phyloP scores from a whole-genome alignment of 1,284 basidiomycete genomes.

The Ustilago loliicola region DNA sequence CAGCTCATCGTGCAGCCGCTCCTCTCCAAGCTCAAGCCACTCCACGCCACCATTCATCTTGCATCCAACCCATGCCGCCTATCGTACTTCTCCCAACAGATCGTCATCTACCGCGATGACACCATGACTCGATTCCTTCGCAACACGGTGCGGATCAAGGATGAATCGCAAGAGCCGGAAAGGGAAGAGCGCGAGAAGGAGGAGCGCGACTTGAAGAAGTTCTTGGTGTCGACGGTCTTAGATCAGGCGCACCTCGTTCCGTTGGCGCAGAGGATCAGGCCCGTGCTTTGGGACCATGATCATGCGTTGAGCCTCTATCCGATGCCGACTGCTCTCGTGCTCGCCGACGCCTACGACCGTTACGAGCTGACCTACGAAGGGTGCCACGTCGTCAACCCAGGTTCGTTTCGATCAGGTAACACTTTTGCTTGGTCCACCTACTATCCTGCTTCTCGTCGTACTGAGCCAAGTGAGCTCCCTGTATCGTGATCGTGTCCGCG shows the following conservation, averaged over 20 bases:
- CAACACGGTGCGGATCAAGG: slow-evolving; percentile 74
- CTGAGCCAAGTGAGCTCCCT: slow-evolving; percentile 57
- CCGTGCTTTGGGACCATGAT: slow-evolving; percentile 90
- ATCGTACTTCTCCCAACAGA: slow-evolving; percentile 94
- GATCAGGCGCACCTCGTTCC: slow-evolving; percentile 80
- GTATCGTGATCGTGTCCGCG: not conserved
- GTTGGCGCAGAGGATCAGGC: slow-evolving; percentile 81
- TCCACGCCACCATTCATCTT: slow-evolving; percentile 73
- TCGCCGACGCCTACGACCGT: slow-evolving; percentile 96
- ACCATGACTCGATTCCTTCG: slow-evolving; percentile 93
- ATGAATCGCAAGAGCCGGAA: slow-evolving; percentile 51
- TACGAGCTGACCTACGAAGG: slow-evolving; percentile 97
- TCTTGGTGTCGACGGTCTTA: slow-evolving; percentile 68
- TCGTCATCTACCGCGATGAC: slow-evolving; percentile 93
- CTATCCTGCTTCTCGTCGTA: slow-evolving; percentile 67
- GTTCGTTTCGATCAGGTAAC: slow-evolving; percentile 71
- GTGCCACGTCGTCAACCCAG: slow-evolving; percentile 98
- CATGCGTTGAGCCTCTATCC: slow-evolving; percentile 94
- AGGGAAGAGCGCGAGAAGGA: slow-evolving; percentile 59
- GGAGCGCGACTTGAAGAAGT: slow-evolving; percentile 47
- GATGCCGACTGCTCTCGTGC: slow-evolving; percentile 90
- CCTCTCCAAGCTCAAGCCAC: slow-evolving; percentile 31
- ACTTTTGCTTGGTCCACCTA: slow-evolving; percentile 70
- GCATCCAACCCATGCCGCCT: slow-evolving; percentile 93
- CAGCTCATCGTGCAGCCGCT: slow-evolving; percentile 77